Base-by-base conservation (phyloP, 257 asterid genomes). In the Salvia rosmarinus region DNA sequence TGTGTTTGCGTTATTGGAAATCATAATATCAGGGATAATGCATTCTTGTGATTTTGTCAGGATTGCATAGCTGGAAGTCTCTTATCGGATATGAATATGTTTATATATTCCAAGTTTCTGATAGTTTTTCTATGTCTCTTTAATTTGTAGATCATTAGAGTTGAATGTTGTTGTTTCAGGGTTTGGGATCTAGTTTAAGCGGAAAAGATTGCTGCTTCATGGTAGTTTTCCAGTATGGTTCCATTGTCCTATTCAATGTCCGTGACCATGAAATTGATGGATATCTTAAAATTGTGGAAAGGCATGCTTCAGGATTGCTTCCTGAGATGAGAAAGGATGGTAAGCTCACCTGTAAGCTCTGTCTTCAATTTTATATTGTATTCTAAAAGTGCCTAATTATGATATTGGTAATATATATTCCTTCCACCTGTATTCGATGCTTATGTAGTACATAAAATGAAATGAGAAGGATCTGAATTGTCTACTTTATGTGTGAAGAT, bases 281-380 rank as follows among this genome's bases (percentile, higher is more conserved):
- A 49, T 94, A 89, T 84, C 80, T 94, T 50, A 84, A 87, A 70
- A 84, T 91, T 71, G 96, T 89, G 0, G 84, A 85, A 76, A 86
- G 82, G 78, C 96, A 94, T 79, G 85, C 97, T 66, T 86, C 91
- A 42, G 98, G 96, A 46, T 70, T 84, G 82, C 91, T 94, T 21
- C 96, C 97, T 51, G 98, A 94, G 90, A 94, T 87, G 91, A 85
- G 85, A 80, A 94, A 86, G 87, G 98, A 94, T 68, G 98, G 98
- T 91, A 78, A 84, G 90, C 67, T 42, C 71, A 67, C 71, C 76
- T 67, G 19, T 28, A 50, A 52, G 43, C 44, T 61, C 12, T 46
- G 34, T 13, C 46, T 58, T 23, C 11, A 23, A 6, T 23, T 55
- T 75, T 44, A 23, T 25, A 25, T 21, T 28, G 55, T 42, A 23